Evolutionary conservation across 2,329 filamentous ascomycete species (phyloP).

Genomic region (Alternaria brassicicola): DNA sequence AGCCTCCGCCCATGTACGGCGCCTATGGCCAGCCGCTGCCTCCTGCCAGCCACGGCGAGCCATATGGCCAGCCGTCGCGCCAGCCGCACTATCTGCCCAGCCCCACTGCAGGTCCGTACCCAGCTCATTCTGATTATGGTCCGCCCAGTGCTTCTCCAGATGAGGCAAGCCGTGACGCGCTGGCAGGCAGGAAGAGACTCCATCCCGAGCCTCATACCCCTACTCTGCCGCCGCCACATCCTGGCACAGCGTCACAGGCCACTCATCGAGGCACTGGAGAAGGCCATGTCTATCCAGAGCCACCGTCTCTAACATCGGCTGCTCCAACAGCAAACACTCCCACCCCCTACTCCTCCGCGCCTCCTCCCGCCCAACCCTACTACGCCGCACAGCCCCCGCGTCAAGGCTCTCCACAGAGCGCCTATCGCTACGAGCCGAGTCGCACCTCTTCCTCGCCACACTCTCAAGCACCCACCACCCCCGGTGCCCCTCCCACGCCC

Average conservation of each 20-base stretch:
- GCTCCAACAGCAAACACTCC: constrained; percentile 54
- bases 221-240: constrained; percentile 57
- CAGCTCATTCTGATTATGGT: constrained; percentile 43
- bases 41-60: constrained; percentile 42
- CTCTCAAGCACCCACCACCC: constrained; percentile 47
- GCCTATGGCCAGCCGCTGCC: constrained; percentile 59
- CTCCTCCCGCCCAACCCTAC: constrained; percentile 49
- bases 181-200: constrained; percentile 54
- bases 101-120: constrained; percentile 53
- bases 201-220: constrained; percentile 58
- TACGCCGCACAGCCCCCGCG: constrained; percentile 49
- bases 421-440: constrained; percentile 51
- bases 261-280: constrained; percentile 43
- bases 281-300: constrained; percentile 53
- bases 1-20: constrained; percentile 58
- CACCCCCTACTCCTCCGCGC: constrained; percentile 49
- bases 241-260: constrained; percentile 51
- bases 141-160: constrained; percentile 45
- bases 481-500: constrained; percentile 37
- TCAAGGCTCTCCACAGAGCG: constrained; percentile 51
- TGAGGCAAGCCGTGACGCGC: constrained; percentile 47
- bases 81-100: constrained; percentile 54
- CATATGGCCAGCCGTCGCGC: constrained; percentile 47
- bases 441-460: constrained; percentile 53
- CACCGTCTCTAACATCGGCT: constrained; percentile 52